Base-by-base conservation (phyloP, 2,329 filamentous ascomycete genomes). In the Fusarium zealandicum region DNA sequence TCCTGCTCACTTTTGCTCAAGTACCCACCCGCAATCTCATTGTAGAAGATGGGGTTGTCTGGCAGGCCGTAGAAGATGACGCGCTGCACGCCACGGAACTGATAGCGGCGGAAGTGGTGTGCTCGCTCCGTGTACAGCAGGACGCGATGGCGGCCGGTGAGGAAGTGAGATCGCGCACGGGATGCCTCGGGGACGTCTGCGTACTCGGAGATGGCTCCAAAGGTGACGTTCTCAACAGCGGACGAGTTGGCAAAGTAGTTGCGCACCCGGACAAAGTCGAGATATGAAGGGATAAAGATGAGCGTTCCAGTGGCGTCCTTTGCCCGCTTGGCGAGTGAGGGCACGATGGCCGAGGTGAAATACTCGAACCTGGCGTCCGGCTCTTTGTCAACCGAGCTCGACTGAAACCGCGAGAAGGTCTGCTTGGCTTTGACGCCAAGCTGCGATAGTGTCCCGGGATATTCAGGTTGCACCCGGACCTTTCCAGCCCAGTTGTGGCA, bases 41-140 rank as follows among this genome's bases (percentile, higher is more conserved):
- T 80, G 72, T 93, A 96, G 66, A 95, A 93, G 16, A 83, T 71
- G 20, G 90, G 89, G 70, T 97, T 96, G 66, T 98, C 93, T 0
- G 95, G 95, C 27, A 97, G 73, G 1, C 88, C 90, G 72, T 98
- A 98, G 80, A 96, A 89, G 44, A 97, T 82, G n/a, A 98, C 84
- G 33, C 87, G 82, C 72, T 87, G 88, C 12, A 95, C 92, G 17
- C 95, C 95, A 30, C 86, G 83, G 47, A 99, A 81, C 63, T 85
- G 83, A 70, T 95, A 92, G n/a, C 95, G 83, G 42, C 92, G 86
- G 80, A 98, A 98, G 74, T 99, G 95, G 75, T 99, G 95, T n/a
- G 93, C 90, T 54, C 95, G 87, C 72, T 96, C 93, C 2, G 93
- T 96, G 76, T 98, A 99, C 13, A 99, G 79, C 32, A 99, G 76